Percentiles rank a stretch among this genome's conserved stretches.
Conservation (phyloP, 352 stramenopile genomes). For the Lagenidium giganteum region DNA sequence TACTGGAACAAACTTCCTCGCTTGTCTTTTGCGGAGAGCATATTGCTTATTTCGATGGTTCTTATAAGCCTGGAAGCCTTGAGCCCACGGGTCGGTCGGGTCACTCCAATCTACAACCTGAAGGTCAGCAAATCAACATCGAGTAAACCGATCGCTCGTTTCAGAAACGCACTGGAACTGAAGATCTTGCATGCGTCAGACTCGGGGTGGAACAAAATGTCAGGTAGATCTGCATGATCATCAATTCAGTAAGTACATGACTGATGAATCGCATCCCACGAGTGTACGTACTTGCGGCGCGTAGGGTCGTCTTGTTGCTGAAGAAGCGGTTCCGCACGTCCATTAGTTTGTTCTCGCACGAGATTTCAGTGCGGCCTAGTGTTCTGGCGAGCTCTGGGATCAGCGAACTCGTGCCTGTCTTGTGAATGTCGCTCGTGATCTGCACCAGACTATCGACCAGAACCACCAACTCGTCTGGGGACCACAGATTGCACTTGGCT, state of each 20-base stretch:
- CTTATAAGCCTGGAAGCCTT: conserved; percentile 46
- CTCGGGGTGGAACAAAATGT: conserved; percentile 39
- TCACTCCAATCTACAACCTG: conserved; percentile 45
- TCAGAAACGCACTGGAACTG: conserved; percentile 30
- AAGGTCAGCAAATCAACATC: neutral
- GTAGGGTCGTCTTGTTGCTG: conserved; percentile 27
- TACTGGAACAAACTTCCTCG: too few species aligned
- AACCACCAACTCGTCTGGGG: conserved; percentile 38
- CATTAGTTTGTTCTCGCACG: conserved; percentile 49
- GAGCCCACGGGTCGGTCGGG: conserved; percentile 41
- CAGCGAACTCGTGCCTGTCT: conserved; percentile 30
- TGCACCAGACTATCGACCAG: conserved; percentile 53
- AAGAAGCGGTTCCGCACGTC: conserved; percentile 49
- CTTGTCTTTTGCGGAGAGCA: too few species aligned
- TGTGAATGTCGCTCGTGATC: conserved; percentile 59
- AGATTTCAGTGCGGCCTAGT: conserved; percentile 45
- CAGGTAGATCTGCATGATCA: conserved; percentile 38
- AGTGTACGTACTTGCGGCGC: conserved; percentile 40
- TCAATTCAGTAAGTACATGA: neutral
- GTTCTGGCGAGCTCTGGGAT: conserved; percentile 3
- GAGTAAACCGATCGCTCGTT: neutral
- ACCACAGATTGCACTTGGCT: conserved; percentile 44
- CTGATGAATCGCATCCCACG: neutral
- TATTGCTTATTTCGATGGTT: conserved; percentile 4
- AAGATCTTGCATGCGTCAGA: conserved; percentile 72